A percentile compares a stretch with the other conserved stretches of the same genome.
phyloP scores from a whole-genome alignment of 768 basidiomycete species.

The Suillus cothurnatus region DNA sequence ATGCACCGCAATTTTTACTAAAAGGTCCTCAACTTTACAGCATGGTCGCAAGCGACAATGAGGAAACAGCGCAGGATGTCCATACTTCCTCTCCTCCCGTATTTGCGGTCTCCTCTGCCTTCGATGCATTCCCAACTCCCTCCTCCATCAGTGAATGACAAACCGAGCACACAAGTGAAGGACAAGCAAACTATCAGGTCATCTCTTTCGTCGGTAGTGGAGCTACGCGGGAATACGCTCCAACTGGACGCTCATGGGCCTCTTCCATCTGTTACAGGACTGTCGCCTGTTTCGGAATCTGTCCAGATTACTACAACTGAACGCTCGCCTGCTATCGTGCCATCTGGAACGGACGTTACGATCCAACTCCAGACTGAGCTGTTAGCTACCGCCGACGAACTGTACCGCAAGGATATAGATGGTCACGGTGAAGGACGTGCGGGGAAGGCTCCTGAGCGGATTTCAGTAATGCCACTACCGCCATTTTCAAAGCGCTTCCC shows the following conservation, averaged over 20 bases:
- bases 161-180: conserved; percentile 51
- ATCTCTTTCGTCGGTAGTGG: conserved; percentile 15
- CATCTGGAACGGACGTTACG: conserved; percentile 34
- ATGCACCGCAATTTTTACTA: conserved; percentile 12
- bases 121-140: conserved; percentile 13
- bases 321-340: conserved; percentile 35
- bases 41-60: conserved; percentile 32
- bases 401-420: conserved; percentile 49
- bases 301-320: conserved; percentile 50
- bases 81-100: conserved; percentile 11
- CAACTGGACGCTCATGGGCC: conserved; percentile 25
- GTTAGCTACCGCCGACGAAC: conserved; percentile 59
- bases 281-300: conserved; percentile 51
- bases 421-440: conserved; percentile 23
- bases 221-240: conserved; percentile 26
- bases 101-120: conserved; percentile 14
- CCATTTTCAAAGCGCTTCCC: conserved; percentile 21
- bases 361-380: conserved; percentile 58
- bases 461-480: conserved; percentile 19
- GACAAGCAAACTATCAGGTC: conserved; percentile 34
- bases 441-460: conserved; percentile 26
- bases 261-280: conserved; percentile 32
- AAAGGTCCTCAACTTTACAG: conserved; percentile 24
- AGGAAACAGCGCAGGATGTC: conserved; percentile 26
- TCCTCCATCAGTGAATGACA: conserved; percentile 21